Conservation (phyloP, 495 filamentous ascomycete genomes). For the Ramalina intermedia region DNA sequence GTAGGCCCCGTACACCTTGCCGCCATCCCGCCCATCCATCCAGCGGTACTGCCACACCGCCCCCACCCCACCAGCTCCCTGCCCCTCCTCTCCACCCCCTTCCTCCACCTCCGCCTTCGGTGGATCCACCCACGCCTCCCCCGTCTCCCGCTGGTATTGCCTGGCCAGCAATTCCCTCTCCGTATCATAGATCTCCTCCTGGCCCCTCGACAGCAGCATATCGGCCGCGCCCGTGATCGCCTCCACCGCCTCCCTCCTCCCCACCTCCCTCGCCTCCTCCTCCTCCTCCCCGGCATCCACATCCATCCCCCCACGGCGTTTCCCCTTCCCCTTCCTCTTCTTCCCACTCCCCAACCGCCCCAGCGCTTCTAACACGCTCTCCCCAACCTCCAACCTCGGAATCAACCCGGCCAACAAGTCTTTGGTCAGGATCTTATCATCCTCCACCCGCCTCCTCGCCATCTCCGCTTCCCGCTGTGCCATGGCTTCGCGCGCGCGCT, state of each 20-base stretch:
- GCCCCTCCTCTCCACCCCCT: slow-evolving; percentile 9
- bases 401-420: slow-evolving; percentile 67
- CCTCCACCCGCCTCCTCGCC: slow-evolving; percentile 47
- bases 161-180: slow-evolving; percentile 74
- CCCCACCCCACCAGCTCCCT: slow-evolving; percentile 8
- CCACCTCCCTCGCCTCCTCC: slow-evolving; percentile 56
- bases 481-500: slow-evolving; percentile 71
- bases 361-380: slow-evolving; percentile 81
- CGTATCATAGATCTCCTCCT: slow-evolving; percentile 77
- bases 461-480: slow-evolving; percentile 71
- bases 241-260: slow-evolving; percentile 58
- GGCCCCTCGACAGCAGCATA: slow-evolving; percentile 62
- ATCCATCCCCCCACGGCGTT: slow-evolving; percentile 53
- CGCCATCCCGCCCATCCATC: slow-evolving; percentile 76
- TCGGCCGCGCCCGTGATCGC: slow-evolving; percentile 80
- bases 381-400: slow-evolving; percentile 55
- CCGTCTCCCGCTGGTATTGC: slow-evolving; percentile 74
- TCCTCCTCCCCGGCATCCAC: slow-evolving; percentile 31
- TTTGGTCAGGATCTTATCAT: slow-evolving; percentile 60
- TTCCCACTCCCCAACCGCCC: slow-evolving; percentile 61
- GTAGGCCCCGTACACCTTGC: slow-evolving; percentile 70
- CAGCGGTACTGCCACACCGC: slow-evolving; percentile 84
- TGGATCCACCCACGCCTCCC: slow-evolving; percentile 78
- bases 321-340: slow-evolving; percentile 44
- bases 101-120: slow-evolving; percentile 16